Base-by-base conservation (phyloP, 176 grass and related monocot genomes). In the Paspalum notatum region DNA sequence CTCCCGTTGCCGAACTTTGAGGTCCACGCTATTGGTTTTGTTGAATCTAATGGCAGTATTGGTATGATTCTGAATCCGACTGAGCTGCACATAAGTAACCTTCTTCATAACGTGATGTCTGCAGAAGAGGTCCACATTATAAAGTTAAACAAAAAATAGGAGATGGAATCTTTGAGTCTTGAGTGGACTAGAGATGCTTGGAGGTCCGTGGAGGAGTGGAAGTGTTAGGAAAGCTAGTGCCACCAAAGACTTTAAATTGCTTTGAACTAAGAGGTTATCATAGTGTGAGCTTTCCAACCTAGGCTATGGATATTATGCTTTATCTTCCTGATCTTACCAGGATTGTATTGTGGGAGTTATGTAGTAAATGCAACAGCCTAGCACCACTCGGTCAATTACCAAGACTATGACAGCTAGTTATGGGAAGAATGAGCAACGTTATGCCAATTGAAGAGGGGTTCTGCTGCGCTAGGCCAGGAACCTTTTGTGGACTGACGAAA, bases 101-200 rank as follows among this genome's bases (percentile, higher is more conserved):
- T n/a, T n/a, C 74, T 77, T 58, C 64, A 84, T 51, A 60, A 69
- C 9, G 73, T 70, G n/a, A 69, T 56, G 50, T 67, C 49, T 0
- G 0, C 3, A 7, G 62, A 76, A 47, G 81, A 83, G 24, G 72
- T 50, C 4, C 40, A 4, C 0, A 12, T 18, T 20, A 26, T 77
- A 43, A 4, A 70, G 18, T 12, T 77, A 7, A 15, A 0, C 0
- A n/a, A 9, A 5, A 84, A 70, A 38, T 5, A 75, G 5, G 20
- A 8, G 3, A 17, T 76, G 10, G 0, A 0, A 7, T 0, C 46
- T 3, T 1, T 84, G 41, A 21, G 12, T 18, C 25, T 84, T 1
- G 0, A 20, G 10, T 84, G 82, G 82, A 84, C 72, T 2, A 57
- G 17, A 40, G 40, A 5, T 38, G 42, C 21, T 17, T 10, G 52